Conservation (phyloP, 306 rosid species). For the Cucurbita ficifolia region DNA sequence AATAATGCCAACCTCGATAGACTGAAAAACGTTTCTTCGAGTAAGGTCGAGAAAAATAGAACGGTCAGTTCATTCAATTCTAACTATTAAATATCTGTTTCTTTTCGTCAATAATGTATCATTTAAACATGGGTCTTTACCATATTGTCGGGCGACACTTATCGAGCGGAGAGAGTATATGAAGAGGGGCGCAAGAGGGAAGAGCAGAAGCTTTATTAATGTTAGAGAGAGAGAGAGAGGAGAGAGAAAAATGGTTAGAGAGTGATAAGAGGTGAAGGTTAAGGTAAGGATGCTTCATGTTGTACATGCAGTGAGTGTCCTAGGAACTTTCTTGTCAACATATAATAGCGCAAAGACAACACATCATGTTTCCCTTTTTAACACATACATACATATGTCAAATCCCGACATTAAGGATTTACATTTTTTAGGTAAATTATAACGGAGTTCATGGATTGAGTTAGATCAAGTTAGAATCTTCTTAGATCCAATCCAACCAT, state of each 20-base stretch:
- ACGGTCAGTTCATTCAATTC: background rate
- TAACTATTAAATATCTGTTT: too few relatives aligned
- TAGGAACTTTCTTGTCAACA: constrained; percentile 6
- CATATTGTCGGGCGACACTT: background rate
- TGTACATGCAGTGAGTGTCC: constrained; percentile 5
- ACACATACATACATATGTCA: background rate
- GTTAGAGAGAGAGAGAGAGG: background rate
- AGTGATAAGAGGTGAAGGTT: background rate
- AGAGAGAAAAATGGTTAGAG: background rate
- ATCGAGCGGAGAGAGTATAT: background rate
- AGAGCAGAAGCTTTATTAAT: background rate
- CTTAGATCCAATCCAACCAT: too few relatives aligned
- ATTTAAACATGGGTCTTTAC: background rate
- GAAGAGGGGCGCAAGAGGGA: background rate
- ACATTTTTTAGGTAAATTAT: too few relatives aligned
- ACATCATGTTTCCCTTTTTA: background rate
- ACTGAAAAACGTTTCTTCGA: too few relatives aligned
- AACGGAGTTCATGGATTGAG: too few relatives aligned
- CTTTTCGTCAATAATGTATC: too few relatives aligned
- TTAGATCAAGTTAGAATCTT: too few relatives aligned
- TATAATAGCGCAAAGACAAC: background rate
- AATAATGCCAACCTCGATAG: too few relatives aligned
- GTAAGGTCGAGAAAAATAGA: background rate
- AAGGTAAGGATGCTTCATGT: constrained; percentile 8
- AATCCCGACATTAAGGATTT: too few relatives aligned